These are phyloP conservation scores for Polygonum maritimum DNA, from an alignment of 148 eudicot genomes.

Conservation along the genomic window DNA sequence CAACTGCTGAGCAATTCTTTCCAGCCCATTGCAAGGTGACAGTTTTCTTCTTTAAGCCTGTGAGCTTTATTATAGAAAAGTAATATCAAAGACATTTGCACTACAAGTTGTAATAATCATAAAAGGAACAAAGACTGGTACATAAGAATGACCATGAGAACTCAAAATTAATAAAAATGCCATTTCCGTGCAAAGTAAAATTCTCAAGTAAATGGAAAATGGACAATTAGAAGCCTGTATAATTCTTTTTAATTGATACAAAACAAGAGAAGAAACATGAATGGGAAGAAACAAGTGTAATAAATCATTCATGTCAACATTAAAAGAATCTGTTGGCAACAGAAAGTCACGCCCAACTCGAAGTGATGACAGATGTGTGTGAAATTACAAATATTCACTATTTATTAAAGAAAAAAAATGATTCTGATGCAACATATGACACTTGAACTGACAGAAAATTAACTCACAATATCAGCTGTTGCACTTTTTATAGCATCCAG, in stretches of 20 bases:
- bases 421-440: not conserved
- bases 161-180: not conserved
- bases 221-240: not conserved
- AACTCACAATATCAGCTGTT: conserved; percentile 87
- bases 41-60: conserved; percentile 61
- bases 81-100: not conserved
- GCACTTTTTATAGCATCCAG: conserved; percentile 88
- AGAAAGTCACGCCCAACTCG: not conserved
- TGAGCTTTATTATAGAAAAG: conserved; percentile 44
- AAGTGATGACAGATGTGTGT: not conserved
- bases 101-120: not conserved
- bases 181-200: not conserved
- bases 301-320: not conserved
- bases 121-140: not conserved
- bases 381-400: not conserved
- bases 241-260: not conserved
- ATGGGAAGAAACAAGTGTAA: not conserved
- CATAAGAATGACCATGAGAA: not conserved
- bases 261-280: not conserved
- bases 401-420: not conserved
- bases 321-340: not conserved
- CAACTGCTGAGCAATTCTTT: conserved; percentile 41
- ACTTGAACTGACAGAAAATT: not conserved
- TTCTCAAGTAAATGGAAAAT: not conserved
- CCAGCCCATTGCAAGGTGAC: conserved; percentile 56